phyloP scores from a whole-genome alignment of 192 early-diverging fungal genomes.

The Oehlia diaphana region DNA sequence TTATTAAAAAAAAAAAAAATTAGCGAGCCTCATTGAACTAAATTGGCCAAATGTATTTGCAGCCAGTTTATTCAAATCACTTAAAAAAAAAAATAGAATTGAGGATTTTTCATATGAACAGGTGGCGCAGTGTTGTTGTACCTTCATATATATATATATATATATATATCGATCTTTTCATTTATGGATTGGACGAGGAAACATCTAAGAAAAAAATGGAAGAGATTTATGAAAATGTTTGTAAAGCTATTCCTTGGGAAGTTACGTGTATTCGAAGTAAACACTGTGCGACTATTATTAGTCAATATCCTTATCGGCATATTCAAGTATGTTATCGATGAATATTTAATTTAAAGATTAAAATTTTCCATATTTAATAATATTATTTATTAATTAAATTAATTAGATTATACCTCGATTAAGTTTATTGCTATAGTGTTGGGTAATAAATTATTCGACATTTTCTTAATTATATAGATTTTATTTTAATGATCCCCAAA shows the following conservation, averaged over 20 bases:
- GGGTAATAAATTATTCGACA: neutral
- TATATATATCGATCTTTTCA: slow-evolving; percentile 50
- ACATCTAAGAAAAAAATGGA: slow-evolving; percentile 42
- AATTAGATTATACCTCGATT: neutral
- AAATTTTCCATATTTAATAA: too few relatives aligned
- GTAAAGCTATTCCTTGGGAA: slow-evolving; percentile 19
- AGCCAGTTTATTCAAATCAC: neutral
- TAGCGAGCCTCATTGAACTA: neutral
- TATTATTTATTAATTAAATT: neutral
- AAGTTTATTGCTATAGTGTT: slow-evolving; percentile 12
- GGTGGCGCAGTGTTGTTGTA: neutral
- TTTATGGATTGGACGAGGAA: slow-evolving; percentile 43
- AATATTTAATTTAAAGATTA: too few relatives aligned
- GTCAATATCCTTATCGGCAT: slow-evolving; percentile 26
- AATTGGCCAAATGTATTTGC: slow-evolving; percentile 17
- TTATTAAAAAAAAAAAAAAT: too few relatives aligned
- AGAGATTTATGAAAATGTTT: slow-evolving; percentile 34
- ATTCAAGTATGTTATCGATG: neutral
- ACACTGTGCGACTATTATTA: neutral
- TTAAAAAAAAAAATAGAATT: neutral
- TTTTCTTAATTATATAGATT: too few relatives aligned
- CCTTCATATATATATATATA: too few relatives aligned
- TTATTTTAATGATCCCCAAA: too few relatives aligned
- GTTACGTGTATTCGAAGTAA: slow-evolving; percentile 10
- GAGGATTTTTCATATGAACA: neutral